Evolutionary conservation across 495 filamentous ascomycete species (phyloP), one percentile per base, ranked within the genome.

Genomic region (Geoglossum glabrum): DNA sequence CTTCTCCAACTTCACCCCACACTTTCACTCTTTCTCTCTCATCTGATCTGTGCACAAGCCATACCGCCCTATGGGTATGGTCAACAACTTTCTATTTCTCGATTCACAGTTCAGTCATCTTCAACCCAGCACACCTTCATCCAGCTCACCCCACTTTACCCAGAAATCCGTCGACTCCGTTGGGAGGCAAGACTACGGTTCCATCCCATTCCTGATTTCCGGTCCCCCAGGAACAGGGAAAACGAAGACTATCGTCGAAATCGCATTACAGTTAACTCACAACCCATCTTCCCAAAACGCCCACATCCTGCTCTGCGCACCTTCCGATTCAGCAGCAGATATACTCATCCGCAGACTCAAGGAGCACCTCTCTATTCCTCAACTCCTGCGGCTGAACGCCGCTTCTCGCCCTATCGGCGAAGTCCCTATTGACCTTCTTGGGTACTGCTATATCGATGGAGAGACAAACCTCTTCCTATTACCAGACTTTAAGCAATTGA

Each of bases 221-320:
- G 76, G 76, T 1, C 76, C 76, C 27, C 74, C 76, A 17, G 76
- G 76, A 23, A 78, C 75, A 5, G 76, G 76, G 30, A 79, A 78
- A 59, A 78, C 76, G 43, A 78, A 76, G 64, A 78, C 74, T 19
- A 63, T 78, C 23, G 75, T 78, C 47, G 76, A 78, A 65, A 65
- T 66, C 15, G 69, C 72, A 0, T 55, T 75, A 17, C 68, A 70
- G 56, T 63, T 72, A 0, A 31, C 65, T 17, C 56, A 57, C 36
- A 63, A 64, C 33, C 66, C 63, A 23, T 56, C 60, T 59, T 47
- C 61, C 50, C 56, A 61, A 19, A 10, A 63, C 19, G 36, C 56
- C 0, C 75, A 76, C 63, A 70, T 80, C 26, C 63, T 80, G 11
- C 64, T 80, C 19, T 80, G 77, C 55, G 76, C 77, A 15, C 76